These are phyloP conservation scores for Aquilaria yunnanensis DNA, from an alignment of 345 rosid genomes.

Conservation along the genomic window DNA sequence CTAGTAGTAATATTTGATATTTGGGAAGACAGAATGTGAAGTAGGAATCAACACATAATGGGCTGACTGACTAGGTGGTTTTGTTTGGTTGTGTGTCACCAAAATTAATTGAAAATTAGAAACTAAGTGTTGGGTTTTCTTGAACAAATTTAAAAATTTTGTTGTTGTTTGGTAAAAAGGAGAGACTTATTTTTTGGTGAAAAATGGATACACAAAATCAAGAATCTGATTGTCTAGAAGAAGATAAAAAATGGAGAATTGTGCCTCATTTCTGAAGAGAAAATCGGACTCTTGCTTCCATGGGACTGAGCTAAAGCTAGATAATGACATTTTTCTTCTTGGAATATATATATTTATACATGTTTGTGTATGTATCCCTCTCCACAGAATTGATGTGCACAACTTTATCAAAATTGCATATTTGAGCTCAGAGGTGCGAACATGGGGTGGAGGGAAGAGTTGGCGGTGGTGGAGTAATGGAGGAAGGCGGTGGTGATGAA, in stretches of 20 bases:
- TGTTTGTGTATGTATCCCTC: constrained; percentile 20
- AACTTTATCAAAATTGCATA: constrained; percentile 7
- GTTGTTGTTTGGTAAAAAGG: too few species aligned
- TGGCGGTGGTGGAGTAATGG: too few species aligned
- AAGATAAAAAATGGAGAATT: constrained; percentile 37
- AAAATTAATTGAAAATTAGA: constrained; percentile 12
- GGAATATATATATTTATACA: constrained; percentile 26
- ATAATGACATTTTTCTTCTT: constrained; percentile 26
- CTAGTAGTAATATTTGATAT: constrained; percentile 59
- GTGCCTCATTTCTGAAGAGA: constrained; percentile 24
- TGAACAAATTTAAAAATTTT: constrained; percentile 2
- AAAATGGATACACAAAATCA: constrained; percentile 16
- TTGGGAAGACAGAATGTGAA: constrained; percentile 4
- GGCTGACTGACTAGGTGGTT: not conserved
- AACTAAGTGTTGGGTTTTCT: constrained; percentile 12
- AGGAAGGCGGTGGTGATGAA: too few species aligned
- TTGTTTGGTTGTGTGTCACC: not conserved
- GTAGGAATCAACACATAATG: not conserved
- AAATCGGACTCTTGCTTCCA: constrained; percentile 10
- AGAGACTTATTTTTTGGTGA: constrained; percentile 22
- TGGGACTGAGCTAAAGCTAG: not conserved
- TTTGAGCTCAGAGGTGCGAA: too few species aligned
- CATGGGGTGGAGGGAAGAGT: too few species aligned
- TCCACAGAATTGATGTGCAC: constrained; percentile 10
- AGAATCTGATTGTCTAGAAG: constrained; percentile 27